A percentile compares a stretch with the other conserved stretches of the same genome.
Conservation (phyloP, 1,284 basidiomycete genomes). For the Phylloporus gajari region DNA sequence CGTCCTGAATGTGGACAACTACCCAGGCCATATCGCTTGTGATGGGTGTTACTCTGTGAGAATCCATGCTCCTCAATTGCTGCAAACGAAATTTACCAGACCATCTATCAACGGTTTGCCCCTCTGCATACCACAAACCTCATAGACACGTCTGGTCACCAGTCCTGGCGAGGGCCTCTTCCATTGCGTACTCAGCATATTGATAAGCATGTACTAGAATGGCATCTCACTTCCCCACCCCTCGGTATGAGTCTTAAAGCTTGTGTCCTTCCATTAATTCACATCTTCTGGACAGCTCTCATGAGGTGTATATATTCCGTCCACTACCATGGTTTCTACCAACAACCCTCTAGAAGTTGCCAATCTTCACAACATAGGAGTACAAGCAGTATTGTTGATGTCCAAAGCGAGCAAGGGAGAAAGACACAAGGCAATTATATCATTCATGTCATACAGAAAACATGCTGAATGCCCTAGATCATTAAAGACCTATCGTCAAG, state of each 20-base stretch:
- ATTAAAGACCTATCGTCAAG: constrained; percentile 69
- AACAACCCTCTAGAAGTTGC: constrained; percentile 66
- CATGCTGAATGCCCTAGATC: constrained; percentile 56
- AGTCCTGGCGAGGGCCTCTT: no score
- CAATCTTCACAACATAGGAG: constrained; percentile 62
- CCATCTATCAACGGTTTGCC: no score
- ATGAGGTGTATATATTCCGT: constrained; percentile 66
- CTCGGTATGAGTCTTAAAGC: constrained; percentile 54
- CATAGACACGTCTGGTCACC: no score
- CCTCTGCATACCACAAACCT: no score
- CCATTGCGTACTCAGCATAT: not conserved
- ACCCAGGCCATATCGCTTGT: constrained; percentile 91
- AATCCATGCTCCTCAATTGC: no score
- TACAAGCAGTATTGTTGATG: constrained; percentile 72
- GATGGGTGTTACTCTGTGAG: no score
- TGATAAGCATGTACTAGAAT: constrained; percentile 48
- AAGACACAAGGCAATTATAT: constrained; percentile 58
- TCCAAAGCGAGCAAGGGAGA: constrained; percentile 71
- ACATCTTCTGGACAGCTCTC: constrained; percentile 60
- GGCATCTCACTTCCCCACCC: constrained; percentile 85
- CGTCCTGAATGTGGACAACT: constrained; percentile 78
- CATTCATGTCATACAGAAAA: not conserved
- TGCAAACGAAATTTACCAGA: no score
- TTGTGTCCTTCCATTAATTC: not conserved
- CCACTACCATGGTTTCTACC: not conserved